Base-by-base conservation (phyloP, 1,284 basidiomycete species). In the Wolfiporia cocos region DNA sequence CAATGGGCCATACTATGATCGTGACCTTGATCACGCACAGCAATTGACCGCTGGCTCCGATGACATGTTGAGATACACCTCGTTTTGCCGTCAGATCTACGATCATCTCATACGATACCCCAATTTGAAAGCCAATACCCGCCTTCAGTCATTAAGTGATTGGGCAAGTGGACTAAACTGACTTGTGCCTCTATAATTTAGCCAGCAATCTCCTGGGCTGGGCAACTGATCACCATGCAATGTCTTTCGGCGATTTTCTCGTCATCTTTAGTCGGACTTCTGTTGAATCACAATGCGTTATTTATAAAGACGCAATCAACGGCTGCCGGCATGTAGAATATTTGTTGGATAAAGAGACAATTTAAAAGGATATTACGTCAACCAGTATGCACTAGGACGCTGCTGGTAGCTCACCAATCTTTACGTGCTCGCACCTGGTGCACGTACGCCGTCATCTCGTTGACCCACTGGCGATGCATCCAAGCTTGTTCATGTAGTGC, bases 401-500 rank as follows among this genome's bases (percentile, higher is more conserved):
- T n/a, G n/a, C n/a, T n/a, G n/a, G n/a, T n/a, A n/a, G n/a, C n/a
- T n/a, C n/a, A n/a, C n/a, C n/a, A n/a, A n/a, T n/a, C n/a, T n/a
- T n/a, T n/a, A n/a, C n/a, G n/a, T n/a, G n/a, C n/a, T n/a, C n/a
- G n/a, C n/a, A n/a, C n/a, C n/a, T 17, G 9, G 17, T 38, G 31
- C 2, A 66, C 31, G 51, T 64, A 66, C 23, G 38, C 36, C 15
- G 40, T 48, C 49, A 72, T 60, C 37, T 62, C 66, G 26, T 39
- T 43, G 20, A 43, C 33, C 72, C 72, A 73, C 24, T 57, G 54
- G 18, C 55, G 42, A 37, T 60, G 54, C 41, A 42, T 51, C 67
- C 67, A 74, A 1, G 65, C 68, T 46, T 68, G 59, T 49, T 73
- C 70, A 50, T 73, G 72, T 35, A 73, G 50, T 3, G 69, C 69